Percentiles rank a stretch among this genome's conserved stretches.
phyloP scores from a whole-genome alignment of 352 stramenopile genomes.

The Phytophthora sojae region DNA sequence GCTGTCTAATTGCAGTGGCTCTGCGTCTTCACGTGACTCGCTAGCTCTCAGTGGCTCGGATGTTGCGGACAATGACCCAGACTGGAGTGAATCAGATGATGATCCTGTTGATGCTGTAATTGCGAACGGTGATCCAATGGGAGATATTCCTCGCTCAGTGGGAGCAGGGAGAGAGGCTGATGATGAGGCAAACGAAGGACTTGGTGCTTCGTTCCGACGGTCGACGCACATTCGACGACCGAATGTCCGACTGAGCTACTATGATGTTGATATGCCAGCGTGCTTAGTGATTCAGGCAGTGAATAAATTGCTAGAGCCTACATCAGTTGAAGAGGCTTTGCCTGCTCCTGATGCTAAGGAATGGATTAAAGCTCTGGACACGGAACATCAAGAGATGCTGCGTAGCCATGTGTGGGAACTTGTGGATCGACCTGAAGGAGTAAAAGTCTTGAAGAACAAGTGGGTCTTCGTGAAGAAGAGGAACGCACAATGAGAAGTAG shows the following conservation, averaged over 20 bases:
- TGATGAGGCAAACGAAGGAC: neutral
- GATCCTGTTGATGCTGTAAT: conserved; percentile 7
- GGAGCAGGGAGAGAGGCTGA: neutral
- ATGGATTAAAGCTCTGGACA: neutral
- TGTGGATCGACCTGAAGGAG: neutral
- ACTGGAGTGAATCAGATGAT: neutral
- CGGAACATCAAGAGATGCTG: neutral
- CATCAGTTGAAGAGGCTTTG: neutral
- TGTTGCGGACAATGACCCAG: neutral
- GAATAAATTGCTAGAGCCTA: neutral
- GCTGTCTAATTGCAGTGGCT: conserved; percentile 11
- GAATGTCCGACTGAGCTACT: neutral
- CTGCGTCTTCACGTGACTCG: neutral
- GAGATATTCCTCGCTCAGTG: conserved; percentile 4
- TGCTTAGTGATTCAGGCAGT: neutral
- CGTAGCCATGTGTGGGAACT: neutral
- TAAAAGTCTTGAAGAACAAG: neutral
- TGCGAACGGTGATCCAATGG: neutral
- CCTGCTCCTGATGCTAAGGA: neutral
- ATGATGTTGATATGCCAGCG: neutral
- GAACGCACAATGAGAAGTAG: neutral
- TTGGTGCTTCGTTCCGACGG: neutral
- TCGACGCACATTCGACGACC: neutral
- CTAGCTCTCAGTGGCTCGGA: conserved; percentile 21
- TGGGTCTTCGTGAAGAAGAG: neutral